Percentiles rank a stretch among this genome's conserved stretches.
phyloP scores from a whole-genome alignment of 2,329 filamentous ascomycete genomes.

The Verticillium nonalfalfae region DNA sequence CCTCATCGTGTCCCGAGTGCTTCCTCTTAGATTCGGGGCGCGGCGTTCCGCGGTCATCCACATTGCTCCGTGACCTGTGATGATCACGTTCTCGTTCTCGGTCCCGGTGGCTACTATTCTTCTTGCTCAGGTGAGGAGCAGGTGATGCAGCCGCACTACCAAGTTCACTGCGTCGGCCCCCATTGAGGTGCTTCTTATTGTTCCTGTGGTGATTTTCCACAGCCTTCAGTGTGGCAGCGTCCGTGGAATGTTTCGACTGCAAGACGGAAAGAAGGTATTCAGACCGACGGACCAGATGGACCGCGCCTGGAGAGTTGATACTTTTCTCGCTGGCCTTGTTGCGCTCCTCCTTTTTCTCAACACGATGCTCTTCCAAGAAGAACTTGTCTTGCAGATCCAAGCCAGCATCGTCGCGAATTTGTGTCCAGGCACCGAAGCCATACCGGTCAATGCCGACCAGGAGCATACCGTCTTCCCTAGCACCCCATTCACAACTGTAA shows the following conservation, averaged over 20 bases:
- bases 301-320: constrained; percentile 90
- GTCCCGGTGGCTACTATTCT: constrained; percentile 38
- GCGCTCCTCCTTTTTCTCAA: constrained; percentile 93
- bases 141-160: constrained; percentile 66
- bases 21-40: constrained; percentile 55
- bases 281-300: constrained; percentile 88
- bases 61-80: constrained; percentile 42
- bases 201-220: constrained; percentile 93
- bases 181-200: constrained; percentile 71
- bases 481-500: constrained; percentile 88
- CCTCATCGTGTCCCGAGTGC: constrained; percentile 43
- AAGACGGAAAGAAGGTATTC: constrained; percentile 95
- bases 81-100: constrained; percentile 44
- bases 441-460: constrained; percentile 88
- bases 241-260: constrained; percentile 74
- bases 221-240: constrained; percentile 67
- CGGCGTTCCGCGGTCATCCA: constrained; percentile 44
- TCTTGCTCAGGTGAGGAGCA: constrained; percentile 48
- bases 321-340: constrained; percentile 71
- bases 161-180: constrained; percentile 52
- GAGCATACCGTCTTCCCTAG: constrained; percentile 94
- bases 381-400: constrained; percentile 85
- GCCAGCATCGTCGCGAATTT: constrained; percentile 87
- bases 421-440: constrained; percentile 91
- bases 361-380: constrained; percentile 95